A percentile compares a stretch with the other conserved stretches of the same genome.
Conservation (phyloP, 2,329 filamentous ascomycete species). For the Talaromyces islandicus region DNA sequence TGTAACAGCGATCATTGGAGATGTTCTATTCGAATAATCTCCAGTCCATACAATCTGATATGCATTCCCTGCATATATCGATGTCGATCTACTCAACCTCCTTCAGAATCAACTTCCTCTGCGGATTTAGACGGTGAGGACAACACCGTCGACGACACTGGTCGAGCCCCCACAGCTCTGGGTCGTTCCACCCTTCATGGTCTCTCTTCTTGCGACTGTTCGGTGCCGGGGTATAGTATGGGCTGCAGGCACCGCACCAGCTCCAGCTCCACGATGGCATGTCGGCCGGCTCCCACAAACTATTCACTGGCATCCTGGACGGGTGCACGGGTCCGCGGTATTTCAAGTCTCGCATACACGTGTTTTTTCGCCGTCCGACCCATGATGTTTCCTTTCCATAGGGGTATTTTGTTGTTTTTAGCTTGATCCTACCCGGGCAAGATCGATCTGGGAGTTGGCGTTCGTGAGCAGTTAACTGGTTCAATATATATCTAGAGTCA, state of each 20-base stretch:
- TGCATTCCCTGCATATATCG: too few species aligned
- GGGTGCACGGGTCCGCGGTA: neutral
- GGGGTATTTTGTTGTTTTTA: neutral
- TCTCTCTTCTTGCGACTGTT: neutral
- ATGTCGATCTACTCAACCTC: too few species aligned
- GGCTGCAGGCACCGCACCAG: neutral
- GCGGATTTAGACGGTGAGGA: neutral
- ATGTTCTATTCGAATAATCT: too few species aligned
- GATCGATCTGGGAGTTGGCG: neutral
- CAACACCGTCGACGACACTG: neutral
- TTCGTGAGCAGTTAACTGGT: neutral
- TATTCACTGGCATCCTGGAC: neutral
- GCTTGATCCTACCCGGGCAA: neutral
- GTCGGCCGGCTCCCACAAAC: neutral
- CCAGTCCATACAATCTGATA: too few species aligned
- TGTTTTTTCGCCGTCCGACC: neutral
- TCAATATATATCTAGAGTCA: neutral
- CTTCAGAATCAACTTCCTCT: neutral
- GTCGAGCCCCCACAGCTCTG: neutral
- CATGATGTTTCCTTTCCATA: neutral
- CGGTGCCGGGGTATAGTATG: neutral
- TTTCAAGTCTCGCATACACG: neutral
- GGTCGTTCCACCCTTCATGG: neutral
- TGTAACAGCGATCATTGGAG: too few species aligned
- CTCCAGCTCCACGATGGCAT: neutral